phyloP scores from a whole-genome alignment of 257 asterid species.

The Solanum arcanum region DNA sequence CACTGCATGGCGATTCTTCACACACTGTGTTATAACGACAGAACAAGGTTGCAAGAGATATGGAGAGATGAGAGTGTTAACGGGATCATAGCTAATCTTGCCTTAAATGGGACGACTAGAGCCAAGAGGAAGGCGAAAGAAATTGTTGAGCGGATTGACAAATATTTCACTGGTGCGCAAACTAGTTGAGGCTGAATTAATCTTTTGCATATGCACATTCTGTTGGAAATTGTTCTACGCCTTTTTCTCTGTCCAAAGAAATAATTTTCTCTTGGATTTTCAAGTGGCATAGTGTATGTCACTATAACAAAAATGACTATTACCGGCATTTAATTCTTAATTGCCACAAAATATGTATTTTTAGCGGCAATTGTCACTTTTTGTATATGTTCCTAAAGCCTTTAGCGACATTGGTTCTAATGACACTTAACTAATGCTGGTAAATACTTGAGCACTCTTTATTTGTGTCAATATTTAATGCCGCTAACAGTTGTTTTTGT shows the following conservation, averaged over 20 bases:
- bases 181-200: constrained; percentile 7
- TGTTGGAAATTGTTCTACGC: background rate
- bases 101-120: constrained; percentile 33
- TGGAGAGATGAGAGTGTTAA: constrained; percentile 11
- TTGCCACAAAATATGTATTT: too few species aligned
- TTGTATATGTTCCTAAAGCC: too few species aligned
- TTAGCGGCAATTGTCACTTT: too few species aligned
- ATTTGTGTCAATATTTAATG: too few species aligned
- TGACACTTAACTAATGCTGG: too few species aligned
- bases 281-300: background rate
- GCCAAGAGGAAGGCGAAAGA: constrained; percentile 45
- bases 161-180: constrained; percentile 7
- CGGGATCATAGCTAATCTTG: constrained; percentile 17
- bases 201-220: constrained; percentile 3
- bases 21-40: constrained; percentile 25
- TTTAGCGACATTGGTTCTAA: too few species aligned
- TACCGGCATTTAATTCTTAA: too few species aligned
- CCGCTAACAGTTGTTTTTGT: too few species aligned
- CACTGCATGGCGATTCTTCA: constrained; percentile 25
- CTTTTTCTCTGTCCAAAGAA: background rate
- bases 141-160: constrained; percentile 26
- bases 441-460: too few species aligned
- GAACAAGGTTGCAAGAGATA: constrained; percentile 17
- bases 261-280: background rate
- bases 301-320: too few species aligned